phyloP scores from a whole-genome alignment of 495 filamentous ascomycete genomes.

The Melanomma pulvis-pyrius region DNA sequence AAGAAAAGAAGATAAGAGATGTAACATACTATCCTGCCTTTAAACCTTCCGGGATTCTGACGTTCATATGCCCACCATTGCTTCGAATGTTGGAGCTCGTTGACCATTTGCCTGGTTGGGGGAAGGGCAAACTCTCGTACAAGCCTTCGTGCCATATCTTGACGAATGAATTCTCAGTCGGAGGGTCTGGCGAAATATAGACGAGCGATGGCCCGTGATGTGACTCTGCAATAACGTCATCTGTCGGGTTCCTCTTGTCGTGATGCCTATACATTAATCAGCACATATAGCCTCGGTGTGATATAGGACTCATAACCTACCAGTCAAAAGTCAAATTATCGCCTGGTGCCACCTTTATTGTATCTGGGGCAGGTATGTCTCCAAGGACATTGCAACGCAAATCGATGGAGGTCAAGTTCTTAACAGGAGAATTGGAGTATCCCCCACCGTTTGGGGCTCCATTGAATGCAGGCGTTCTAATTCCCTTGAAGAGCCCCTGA shows the following conservation, averaged over 20 bases:
- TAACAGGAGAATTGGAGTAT: conserved; percentile 41
- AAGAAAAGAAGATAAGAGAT: not conserved
- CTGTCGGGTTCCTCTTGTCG: conserved; percentile 20
- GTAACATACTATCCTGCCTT: conserved; percentile 32
- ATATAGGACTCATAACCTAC: conserved; percentile 1
- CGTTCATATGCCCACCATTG: conserved; percentile 27
- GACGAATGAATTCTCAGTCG: conserved; percentile 32
- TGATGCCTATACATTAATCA: conserved; percentile 14
- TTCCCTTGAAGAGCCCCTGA: conserved; percentile 32
- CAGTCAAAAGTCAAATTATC: conserved; percentile 37
- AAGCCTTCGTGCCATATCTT: conserved; percentile 33
- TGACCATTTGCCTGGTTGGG: conserved; percentile 29
- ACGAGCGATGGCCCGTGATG: conserved; percentile 29
- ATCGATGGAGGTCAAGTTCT: conserved; percentile 31
- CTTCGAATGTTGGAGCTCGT: conserved; percentile 23
- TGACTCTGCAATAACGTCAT: conserved; percentile 26
- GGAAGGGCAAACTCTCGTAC: conserved; percentile 5
- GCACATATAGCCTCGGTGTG: not conserved
- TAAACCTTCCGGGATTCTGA: conserved; percentile 17
- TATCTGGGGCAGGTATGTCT: conserved; percentile 29
- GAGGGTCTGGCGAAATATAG: conserved; percentile 39
- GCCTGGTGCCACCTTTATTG: conserved; percentile 31
- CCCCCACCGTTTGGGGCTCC: conserved; percentile 44
- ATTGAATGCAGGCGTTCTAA: conserved; percentile 50
- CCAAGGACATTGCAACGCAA: conserved; percentile 33